These are phyloP conservation scores for Kodamaea alishanica DNA, from an alignment of 1,139 yeast genomes.

Conservation along the genomic window DNA sequence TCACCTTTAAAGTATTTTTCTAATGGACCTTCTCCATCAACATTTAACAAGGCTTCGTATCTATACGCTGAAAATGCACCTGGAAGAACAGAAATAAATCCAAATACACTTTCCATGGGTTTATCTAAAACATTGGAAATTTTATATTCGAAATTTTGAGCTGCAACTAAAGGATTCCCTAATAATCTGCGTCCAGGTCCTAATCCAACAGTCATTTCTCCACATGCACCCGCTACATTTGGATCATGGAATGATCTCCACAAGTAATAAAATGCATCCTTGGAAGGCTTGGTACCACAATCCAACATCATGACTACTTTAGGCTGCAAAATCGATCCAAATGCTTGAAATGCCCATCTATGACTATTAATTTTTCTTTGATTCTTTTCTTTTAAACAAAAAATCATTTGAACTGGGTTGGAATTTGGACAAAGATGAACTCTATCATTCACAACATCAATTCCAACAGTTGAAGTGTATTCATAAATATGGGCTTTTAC, in stretches of 20 bases:
- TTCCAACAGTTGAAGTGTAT: constrained; percentile 75
- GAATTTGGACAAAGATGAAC: constrained; percentile 57
- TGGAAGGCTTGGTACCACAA: constrained; percentile 76
- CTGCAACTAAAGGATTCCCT: constrained; percentile 73
- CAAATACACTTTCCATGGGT: constrained; percentile 80
- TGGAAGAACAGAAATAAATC: constrained; percentile 77
- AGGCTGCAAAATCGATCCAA: constrained; percentile 68
- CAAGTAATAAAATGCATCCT: constrained; percentile 67
- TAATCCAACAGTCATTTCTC: constrained; percentile 70
- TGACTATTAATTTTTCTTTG: constrained; percentile 76
- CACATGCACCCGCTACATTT: constrained; percentile 85
- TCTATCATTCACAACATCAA: constrained; percentile 55
- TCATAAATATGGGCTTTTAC: constrained; percentile 77
- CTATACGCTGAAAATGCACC: constrained; percentile 88
- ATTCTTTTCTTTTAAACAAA: constrained; percentile 75
- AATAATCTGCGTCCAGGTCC: constrained; percentile 56
- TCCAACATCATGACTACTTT: constrained; percentile 68
- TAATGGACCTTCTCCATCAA: constrained; percentile 65
- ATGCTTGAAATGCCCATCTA: constrained; percentile 82
- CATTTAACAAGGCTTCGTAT: constrained; percentile 64
- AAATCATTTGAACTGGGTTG: constrained; percentile 68
- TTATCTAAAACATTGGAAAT: constrained; percentile 79
- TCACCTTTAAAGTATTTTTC: constrained; percentile 81
- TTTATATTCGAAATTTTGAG: constrained; percentile 82
- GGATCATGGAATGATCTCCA: constrained; percentile 76